Base-by-base conservation (phyloP, 352 stramenopile species). In the Thalassiosira hispida region DNA sequence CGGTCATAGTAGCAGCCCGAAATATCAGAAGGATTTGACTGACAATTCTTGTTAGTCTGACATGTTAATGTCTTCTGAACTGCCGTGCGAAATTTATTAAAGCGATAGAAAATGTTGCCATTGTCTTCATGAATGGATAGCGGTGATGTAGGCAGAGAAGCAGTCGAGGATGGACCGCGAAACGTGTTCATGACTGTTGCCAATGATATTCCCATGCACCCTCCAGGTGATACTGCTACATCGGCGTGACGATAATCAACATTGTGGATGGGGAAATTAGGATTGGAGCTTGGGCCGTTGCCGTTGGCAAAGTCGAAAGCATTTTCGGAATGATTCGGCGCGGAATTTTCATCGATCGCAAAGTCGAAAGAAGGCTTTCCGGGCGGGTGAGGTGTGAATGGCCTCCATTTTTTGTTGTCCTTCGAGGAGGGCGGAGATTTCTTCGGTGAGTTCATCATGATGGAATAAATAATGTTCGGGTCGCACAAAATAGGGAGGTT, bases 191-290 rank as follows among this genome's bases (percentile, higher is more conserved):
- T 18, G 14, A 76, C 44, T 22, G 35, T 62, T 55, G 56, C 31
- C 60, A 78, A 60, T 52, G 69, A 78, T 47, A 78, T 61, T 56
- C 59, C 69, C 56, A 72, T 78, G 40, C 70, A 71, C 18, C 60
- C 42, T 20, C n/a, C 31, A 75, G 22, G 38, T 16, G 49, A 49
- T 51, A 33, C 2, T 40, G 9, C n/a, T n/a, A 6, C 46, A 40
- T n/a, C 7, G 2, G 14, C 31, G 40, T 23, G 8, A 18, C 23
- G n/a, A 12, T 53, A 16, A n/a, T 69, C 60, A 46, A 1, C 11
- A 23, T 42, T 22, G 40, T 46, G 40, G 42, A 56, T 47, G 8
- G 56, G n/a, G 29, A 69, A 69, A 69, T 44, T 42, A 12, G 29
- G 23, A 0, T 1, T 2, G 18, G 46, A 46, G 7, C 7, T 14